A percentile compares a stretch with the other conserved stretches of the same genome.
phyloP scores from a whole-genome alignment of 1,284 basidiomycete species.

The Psilocybe mexicana region DNA sequence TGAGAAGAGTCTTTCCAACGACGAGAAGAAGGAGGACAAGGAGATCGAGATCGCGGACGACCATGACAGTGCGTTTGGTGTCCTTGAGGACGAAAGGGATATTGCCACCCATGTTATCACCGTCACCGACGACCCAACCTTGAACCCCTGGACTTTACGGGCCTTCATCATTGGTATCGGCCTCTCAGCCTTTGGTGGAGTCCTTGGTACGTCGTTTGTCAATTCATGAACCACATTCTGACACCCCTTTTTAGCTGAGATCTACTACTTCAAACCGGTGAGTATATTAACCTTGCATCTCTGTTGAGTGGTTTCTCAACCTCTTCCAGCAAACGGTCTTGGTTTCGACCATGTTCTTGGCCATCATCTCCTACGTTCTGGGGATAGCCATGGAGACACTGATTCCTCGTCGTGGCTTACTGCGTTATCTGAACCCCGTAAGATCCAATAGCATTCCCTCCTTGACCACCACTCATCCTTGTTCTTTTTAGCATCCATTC shows the following conservation, averaged over 20 bases:
- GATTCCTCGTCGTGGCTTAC: constrained; percentile 48
- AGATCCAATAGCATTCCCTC: constrained; percentile 17
- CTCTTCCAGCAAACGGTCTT: constrained; percentile 45
- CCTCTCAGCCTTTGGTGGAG: constrained; percentile 61
- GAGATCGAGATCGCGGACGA: constrained; percentile 33
- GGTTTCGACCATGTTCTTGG: constrained; percentile 56
- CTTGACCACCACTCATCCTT: constrained; percentile 28
- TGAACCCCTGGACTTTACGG: constrained; percentile 61
- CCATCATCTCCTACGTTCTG: constrained; percentile 42
- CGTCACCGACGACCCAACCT: constrained; percentile 53
- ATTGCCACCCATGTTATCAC: constrained; percentile 54
- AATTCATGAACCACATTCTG: not conserved
- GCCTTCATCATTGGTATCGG: constrained; percentile 60
- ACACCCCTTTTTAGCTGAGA: constrained; percentile 38
- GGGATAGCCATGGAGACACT: constrained; percentile 42
- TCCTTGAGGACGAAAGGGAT: constrained; percentile 46
- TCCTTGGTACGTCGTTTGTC: constrained; percentile 37
- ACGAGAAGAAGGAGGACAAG: constrained; percentile 31
- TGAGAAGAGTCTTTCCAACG: constrained; percentile 22
- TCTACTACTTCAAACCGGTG: constrained; percentile 67
- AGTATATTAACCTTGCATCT: not conserved
- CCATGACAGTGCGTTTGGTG: constrained; percentile 28
- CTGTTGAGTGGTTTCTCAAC: not conserved
- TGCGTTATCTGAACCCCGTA: constrained; percentile 59
- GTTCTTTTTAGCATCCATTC: constrained; percentile 37